Evolutionary conservation across 148 eudicot genomes (phyloP), one percentile per base, ranked within the genome.

Genomic region (Fallopia convolvulus): DNA sequence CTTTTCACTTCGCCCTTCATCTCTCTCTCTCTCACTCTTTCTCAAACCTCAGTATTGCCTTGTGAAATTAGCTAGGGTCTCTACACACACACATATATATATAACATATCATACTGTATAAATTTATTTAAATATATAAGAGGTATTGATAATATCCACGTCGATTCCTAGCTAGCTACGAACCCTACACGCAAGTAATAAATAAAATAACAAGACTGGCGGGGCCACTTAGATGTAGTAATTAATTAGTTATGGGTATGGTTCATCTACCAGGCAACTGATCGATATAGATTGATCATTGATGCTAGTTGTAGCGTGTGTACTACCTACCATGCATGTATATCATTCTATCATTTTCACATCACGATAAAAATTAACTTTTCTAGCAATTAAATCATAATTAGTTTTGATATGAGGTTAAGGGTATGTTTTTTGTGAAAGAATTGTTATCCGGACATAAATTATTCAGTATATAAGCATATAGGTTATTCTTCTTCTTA

Each of bases 181-280:
- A 14, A 55, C 10, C 23, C 8, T n/a, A 55, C 61, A 55, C n/a
- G 61, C 61, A 55, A 55, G 18, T 55, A n/a, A 18, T 55, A 55
- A 55, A 55, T 55, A 18, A 48, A 48, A 55, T 55, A 55, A 20
- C 61, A 55, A 55, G 23, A 6, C 5, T 20, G 39, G 4, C 39
- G 3, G 39, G 39, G 3, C 47, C 47, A 44, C 47, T 44, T 44
- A 6, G 1, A 48, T 12, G 4, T n/a, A 13, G 1, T 44, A 44
- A 44, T 60, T 60, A 60, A 60, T 60, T 60, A 60, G 66, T 23
- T 60, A 60, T 23, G 66, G 66, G 33, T 21, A 60, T 21, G 66
- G 12, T 21, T 60, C 66, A 60, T 60, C 66, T 60, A 60, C 66
- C 66, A 23, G 66, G 66, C 21, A 4, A 23, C 21, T 36, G 39